Evolutionary conservation across 2,329 filamentous ascomycete species (phyloP), one percentile per base, ranked within the genome.

Genomic region (Aspergillus calidoustus): DNA sequence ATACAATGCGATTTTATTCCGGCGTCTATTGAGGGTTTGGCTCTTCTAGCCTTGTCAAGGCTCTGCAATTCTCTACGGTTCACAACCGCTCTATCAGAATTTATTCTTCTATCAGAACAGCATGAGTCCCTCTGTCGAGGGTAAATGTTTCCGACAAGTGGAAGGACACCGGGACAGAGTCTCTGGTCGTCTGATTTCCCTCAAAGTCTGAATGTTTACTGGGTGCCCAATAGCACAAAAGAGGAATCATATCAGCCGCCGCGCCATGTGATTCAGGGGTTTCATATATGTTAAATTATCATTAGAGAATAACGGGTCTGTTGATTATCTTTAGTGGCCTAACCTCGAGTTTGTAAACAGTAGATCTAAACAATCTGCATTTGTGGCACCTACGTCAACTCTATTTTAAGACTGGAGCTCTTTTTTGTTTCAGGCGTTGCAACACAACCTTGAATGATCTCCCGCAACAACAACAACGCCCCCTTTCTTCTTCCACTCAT

Each of bases 1-100:
- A 75, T 77, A 76, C 69, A 75, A 70, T 72, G 69, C 67, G 68
- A 71, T 70, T 73, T 71, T 68, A 51, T 64, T 72, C 68, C 63
- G 72, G 69, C 74, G 68, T 72, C 72, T 67, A 70, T 72, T 66
- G 63, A 69, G 57, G 63, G 61, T 68, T 59, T 68, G 61, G 62
- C 68, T 62, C 61, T 68, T 59, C 59, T 70, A 68, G 43, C 25
- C 17, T 23, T 15, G 34, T 41, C 34, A 41, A 41, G 2, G 13
- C 34, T 41, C 34, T 15, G 11, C 34, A 11, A 13, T 41, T 41
- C 15, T 15, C 34, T 17, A 17, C 34, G 15, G 34, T 41, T 41
- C 15, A 41, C 34, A 41, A 41, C 34, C 34, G 15, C 34, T 13
- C 2, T 41, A 41, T 41, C 34, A 4, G 5, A 41, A 41, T 15